phyloP scores from a whole-genome alignment of 2,329 filamentous ascomycete genomes.

The Aspergillus arachidicola region DNA sequence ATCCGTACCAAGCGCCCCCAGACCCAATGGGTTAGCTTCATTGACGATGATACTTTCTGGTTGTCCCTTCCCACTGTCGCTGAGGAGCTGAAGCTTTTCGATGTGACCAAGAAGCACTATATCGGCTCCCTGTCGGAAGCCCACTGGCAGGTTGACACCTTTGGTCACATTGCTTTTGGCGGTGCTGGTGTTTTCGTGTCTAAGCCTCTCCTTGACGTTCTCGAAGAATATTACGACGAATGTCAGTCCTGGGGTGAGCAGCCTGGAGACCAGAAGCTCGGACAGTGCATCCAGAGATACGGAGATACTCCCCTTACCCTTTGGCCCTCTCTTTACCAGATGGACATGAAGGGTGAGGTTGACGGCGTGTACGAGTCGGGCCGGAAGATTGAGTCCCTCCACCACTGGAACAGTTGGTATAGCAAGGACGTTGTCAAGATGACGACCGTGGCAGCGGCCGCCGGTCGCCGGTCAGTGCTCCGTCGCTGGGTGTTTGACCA shows the following conservation, averaged over 20 bases:
- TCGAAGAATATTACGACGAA: constrained; percentile 43
- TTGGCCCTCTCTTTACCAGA: constrained; percentile 48
- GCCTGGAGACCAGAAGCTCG: constrained; percentile 48
- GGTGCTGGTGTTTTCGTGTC: constrained; percentile 50
- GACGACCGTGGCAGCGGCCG: constrained; percentile 43
- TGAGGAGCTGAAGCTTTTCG: constrained; percentile 42
- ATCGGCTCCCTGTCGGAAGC: constrained; percentile 48
- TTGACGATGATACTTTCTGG: constrained; percentile 50
- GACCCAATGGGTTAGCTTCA: constrained; percentile 46
- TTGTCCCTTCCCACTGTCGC: constrained; percentile 42
- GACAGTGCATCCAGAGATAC: constrained; percentile 46
- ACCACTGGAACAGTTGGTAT: constrained; percentile 51
- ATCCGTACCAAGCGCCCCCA: constrained; percentile 43
- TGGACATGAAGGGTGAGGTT: constrained; percentile 46
- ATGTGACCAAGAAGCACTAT: constrained; percentile 45
- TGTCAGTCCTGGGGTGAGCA: constrained; percentile 47
- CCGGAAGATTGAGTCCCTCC: constrained; percentile 45
- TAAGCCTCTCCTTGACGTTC: constrained; percentile 40
- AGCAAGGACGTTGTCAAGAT: constrained; percentile 49
- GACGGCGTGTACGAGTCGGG: constrained; percentile 49
- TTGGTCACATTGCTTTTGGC: constrained; percentile 48
- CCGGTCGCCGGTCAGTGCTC: constrained; percentile 45
- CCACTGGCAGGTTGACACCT: constrained; percentile 47
- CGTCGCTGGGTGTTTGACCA: constrained; percentile 49
- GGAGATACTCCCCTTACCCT: constrained; percentile 42